phyloP scores from a whole-genome alignment of 768 basidiomycete genomes.

The Mycena olivaceomarginata region DNA sequence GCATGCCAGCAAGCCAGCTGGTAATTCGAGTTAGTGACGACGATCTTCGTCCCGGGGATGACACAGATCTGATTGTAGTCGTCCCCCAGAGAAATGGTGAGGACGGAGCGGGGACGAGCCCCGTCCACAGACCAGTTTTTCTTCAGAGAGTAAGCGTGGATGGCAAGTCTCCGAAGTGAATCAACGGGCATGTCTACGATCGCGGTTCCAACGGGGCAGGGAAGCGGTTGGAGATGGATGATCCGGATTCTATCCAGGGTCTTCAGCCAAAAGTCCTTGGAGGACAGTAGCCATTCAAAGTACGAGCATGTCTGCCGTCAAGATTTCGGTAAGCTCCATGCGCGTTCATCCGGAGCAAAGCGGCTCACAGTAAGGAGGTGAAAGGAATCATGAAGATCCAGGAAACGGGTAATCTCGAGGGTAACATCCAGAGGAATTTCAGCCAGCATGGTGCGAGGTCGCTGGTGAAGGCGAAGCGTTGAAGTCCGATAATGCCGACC shows the following conservation, averaged over 20 bases:
- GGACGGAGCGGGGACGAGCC: not conserved
- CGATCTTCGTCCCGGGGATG: constrained; percentile 34
- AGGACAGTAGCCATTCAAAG: constrained; percentile 7
- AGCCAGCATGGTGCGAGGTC: not conserved
- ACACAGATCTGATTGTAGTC: not conserved
- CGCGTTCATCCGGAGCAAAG: too few relatives aligned
- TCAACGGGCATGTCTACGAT: not conserved
- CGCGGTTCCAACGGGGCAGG: constrained; percentile 1
- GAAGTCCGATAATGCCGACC: too few relatives aligned
- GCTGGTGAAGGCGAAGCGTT: not conserved
- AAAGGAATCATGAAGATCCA: constrained; percentile 26
- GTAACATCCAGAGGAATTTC: constrained; percentile 35
- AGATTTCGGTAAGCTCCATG: not conserved
- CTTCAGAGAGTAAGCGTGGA: constrained; percentile 23
- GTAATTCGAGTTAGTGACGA: constrained; percentile 6
- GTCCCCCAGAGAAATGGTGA: constrained; percentile 1
- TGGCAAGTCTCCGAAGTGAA: constrained; percentile 13
- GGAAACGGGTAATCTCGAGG: constrained; percentile 11
- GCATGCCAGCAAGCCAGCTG: constrained; percentile 23
- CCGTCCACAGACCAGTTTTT: constrained; percentile 29
- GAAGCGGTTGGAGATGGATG: constrained; percentile 15
- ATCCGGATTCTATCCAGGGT: constrained; percentile 5
- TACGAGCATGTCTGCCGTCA: constrained; percentile 18
- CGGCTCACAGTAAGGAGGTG: constrained; percentile 1
- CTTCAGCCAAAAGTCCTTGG: constrained; percentile 37